These are phyloP conservation scores for Chrysopogon serrulatus DNA, from an alignment of 176 grass and related monocot genomes.

Conservation along the genomic window DNA sequence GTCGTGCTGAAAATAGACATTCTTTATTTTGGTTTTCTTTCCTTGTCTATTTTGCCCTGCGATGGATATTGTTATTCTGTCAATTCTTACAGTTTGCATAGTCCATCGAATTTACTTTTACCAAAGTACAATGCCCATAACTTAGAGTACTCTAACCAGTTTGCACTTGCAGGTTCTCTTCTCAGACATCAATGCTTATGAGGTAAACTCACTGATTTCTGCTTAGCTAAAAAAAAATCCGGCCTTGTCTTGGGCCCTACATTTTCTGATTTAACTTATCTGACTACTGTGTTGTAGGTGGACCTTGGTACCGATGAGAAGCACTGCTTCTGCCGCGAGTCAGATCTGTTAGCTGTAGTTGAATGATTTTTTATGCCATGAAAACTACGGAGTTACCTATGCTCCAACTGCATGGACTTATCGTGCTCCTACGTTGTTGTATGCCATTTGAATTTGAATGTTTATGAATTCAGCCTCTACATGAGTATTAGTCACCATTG, in stretches of 20 bases:
- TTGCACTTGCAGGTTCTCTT: slow-evolving; percentile 64
- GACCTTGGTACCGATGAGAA: slow-evolving; percentile 74
- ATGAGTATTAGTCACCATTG: slow-evolving; percentile 17
- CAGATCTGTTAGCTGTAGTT: slow-evolving; percentile 75
- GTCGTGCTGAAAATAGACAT: background rate
- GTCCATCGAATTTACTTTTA: background rate
- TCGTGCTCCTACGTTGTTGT: background rate
- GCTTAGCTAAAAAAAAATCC: background rate
- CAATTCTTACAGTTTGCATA: background rate
- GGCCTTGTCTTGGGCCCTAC: background rate
- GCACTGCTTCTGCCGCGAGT: slow-evolving; percentile 68
- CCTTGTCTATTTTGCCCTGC: background rate
- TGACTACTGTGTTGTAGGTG: slow-evolving; percentile 45
- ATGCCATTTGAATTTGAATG: slow-evolving; percentile 20
- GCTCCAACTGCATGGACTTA: background rate
- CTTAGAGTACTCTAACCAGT: background rate
- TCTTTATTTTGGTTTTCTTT: background rate
- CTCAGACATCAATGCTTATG: slow-evolving; percentile 87
- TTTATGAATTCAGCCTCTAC: slow-evolving; percentile 2
- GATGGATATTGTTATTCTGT: background rate
- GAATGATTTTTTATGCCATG: slow-evolving; percentile 37
- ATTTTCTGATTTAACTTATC: background rate
- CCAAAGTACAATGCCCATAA: background rate
- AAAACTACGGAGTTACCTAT: background rate
- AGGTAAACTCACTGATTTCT: slow-evolving; percentile 44